Evolutionary conservation across 768 basidiomycete species (phyloP), one percentile per base, ranked within the genome.

Genomic region (Boletus fagicola): DNA sequence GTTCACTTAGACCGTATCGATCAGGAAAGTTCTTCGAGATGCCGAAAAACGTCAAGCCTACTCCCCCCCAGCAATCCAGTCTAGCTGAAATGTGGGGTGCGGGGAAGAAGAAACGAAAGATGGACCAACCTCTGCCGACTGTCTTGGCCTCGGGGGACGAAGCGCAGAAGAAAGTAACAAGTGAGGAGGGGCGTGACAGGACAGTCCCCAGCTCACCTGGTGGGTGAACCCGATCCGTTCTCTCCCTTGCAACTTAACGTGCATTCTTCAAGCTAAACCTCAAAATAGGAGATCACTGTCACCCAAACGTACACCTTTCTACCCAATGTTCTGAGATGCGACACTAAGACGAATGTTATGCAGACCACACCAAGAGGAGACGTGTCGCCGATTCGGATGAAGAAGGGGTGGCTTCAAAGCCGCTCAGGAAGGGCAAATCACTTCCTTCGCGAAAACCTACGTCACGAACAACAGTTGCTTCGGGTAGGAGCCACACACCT

Each of bases 61-160:
- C 85, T 4, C 86, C 87, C 0, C 83, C 86, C 8, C 89, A 90
- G 56, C 91, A 94, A 69, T 78, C 90, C n/a, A 91, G 77, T 65
- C 80, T 94, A 39, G 78, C 82, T 55, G 88, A 91, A 53, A 78
- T 90, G 76, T 93, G 89, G 88, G 78, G 76, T 11, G 76, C 74
- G 63, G 82, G 81, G 72, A 79, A 71, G 75, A 78, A 72, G 62
- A 67, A 71, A 58, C 65, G 59, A 16, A 65, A 58, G 38, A 53
- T 58, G 3, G 59, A 54, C 33, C 57, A 71, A 62, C 63, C 68
- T 42, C 64, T 52, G 30, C 42, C 65, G 30, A 3, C 56, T 42
- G 58, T 49, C 67, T 13, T 68, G 65, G 35, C 45, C 66, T 15
- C 72, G 61, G 49, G 59, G 52, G 49, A 69, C 60, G 42, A 68